Percentiles rank a stretch among this genome's conserved stretches.
Evolutionary conservation across 139 green algal genomes (phyloP).

Genomic region (Micromonas commoda): DNA sequence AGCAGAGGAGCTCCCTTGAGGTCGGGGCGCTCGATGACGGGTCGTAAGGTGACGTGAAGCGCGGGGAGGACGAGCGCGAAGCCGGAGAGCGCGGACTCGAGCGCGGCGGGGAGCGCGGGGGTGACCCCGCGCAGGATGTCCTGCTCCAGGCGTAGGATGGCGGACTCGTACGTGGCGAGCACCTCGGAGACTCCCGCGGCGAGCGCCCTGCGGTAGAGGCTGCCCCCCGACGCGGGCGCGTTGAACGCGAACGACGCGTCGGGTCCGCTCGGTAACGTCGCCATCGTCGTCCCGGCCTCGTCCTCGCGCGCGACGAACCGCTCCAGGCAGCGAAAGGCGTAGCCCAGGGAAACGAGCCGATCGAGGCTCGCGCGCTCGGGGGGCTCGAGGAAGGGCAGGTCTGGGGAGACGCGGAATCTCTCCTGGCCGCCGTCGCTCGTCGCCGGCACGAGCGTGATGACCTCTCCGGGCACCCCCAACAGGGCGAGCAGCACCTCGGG

Average conservation of each 20-base stretch:
- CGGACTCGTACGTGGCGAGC: constrained; percentile 3
- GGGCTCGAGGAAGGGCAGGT: background rate
- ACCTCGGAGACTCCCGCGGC: background rate
- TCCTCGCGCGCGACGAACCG: background rate
- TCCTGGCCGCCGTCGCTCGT: background rate
- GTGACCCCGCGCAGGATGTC: background rate
- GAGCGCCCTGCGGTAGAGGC: background rate
- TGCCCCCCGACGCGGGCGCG: background rate
- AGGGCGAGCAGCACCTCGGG: constrained; percentile 7
- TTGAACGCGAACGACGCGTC: too few relatives aligned
- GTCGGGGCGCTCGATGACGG: background rate
- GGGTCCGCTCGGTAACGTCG: too few relatives aligned
- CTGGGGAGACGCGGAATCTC: background rate
- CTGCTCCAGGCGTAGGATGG: background rate
- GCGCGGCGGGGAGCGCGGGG: background rate
- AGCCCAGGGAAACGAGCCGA: background rate
- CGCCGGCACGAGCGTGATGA: background rate
- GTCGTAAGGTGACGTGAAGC: background rate
- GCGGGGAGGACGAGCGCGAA: background rate
- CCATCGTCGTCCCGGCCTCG: background rate
- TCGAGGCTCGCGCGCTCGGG: background rate
- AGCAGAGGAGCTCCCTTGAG: background rate
- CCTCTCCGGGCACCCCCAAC: constrained; percentile 1
- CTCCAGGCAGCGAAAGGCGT: background rate
- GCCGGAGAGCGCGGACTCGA: background rate